Evolutionary conservation across 768 basidiomycete genomes (phyloP), one percentile per base, ranked within the genome.

Genomic region (Auriculariales sp.): DNA sequence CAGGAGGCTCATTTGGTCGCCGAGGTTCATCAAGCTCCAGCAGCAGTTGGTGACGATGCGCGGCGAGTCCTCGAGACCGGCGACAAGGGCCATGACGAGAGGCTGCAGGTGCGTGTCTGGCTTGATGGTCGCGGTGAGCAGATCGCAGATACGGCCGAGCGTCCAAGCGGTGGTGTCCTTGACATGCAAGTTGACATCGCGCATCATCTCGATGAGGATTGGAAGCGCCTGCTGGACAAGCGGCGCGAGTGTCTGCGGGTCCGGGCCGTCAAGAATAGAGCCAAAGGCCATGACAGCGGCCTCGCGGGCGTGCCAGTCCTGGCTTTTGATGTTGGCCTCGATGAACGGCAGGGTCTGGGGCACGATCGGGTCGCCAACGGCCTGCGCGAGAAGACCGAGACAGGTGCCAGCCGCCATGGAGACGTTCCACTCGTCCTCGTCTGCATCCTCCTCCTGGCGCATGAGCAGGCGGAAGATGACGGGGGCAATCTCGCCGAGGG

Each of bases 131-230:
- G 74, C 66, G 57, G 93, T 79, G 56, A 97, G 71, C 50, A 89
- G 67, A 59, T 98, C 95, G 60, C 91, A 94, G 55, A 99, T 94
- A 33, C 91, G 74, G 17, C 93, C 93, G 12, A 99, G 73, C 1
- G 95, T 98, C 94, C 94, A 99, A 2, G 95, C 93, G 25, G 89
- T 90, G 1, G 92, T 94, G 63, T 98, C 95, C 66, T 93, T 89
- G 56, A 99, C 94, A 53, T 90, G 85, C 2, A 77, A 42, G 54
- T 92, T 81, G 30, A 71, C 58, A 61, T 98, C 95, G 44, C 69
- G 72, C 89, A 98, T 94, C 92, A 95, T 94, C 56, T 81, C 81
- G 60, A 98, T 91, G 45, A 99, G 74, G 33, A 93, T 81, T 4
- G 90, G 90, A 11, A 99, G 73, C 1, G 95, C 95, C 63, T 97